phyloP scores from a whole-genome alignment of 345 rosid genomes.

The Corchorus capsularis region DNA sequence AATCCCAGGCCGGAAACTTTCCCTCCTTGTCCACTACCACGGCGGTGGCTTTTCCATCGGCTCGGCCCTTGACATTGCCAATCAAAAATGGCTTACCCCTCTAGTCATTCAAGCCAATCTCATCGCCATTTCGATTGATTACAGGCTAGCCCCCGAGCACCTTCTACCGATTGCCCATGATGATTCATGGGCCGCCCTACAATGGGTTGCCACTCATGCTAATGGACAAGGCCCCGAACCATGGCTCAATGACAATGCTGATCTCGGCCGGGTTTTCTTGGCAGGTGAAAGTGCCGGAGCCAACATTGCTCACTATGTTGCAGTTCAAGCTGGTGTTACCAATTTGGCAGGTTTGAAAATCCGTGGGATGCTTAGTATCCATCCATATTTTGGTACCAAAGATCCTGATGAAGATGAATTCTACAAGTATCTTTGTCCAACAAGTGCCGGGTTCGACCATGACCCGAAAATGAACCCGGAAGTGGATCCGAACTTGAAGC shows the following conservation, averaged over 20 bases:
- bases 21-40: slow-evolving; percentile 47
- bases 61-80: slow-evolving; percentile 33
- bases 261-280: slow-evolving; percentile 37
- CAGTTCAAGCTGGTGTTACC: slow-evolving; percentile 32
- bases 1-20: slow-evolving; percentile 23
- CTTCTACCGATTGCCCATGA: slow-evolving; percentile 44
- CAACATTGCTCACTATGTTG: slow-evolving; percentile 45
- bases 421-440: slow-evolving; percentile 33
- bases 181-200: slow-evolving; percentile 46
- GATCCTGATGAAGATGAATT: slow-evolving; percentile 32
- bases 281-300: slow-evolving; percentile 58
- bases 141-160: slow-evolving; percentile 50
- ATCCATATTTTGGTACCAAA: slow-evolving; percentile 40
- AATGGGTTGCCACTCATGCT: slow-evolving; percentile 41
- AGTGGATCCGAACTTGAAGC: slow-evolving; percentile 23
- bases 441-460: slow-evolving; percentile 30
- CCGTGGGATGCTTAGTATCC: slow-evolving; percentile 32
- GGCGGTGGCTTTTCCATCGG: slow-evolving; percentile 57
- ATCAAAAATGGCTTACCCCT: slow-evolving; percentile 11
- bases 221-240: slow-evolving; percentile 41
- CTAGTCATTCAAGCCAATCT: slow-evolving; percentile 27
- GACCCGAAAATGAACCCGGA: slow-evolving; percentile 40
- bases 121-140: slow-evolving; percentile 37
- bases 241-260: slow-evolving; percentile 39
- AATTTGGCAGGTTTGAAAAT: slow-evolving; percentile 33